Evolutionary conservation across 805 yeast species (phyloP).

Genomic region (Wickerhamiella qilinensis): DNA sequence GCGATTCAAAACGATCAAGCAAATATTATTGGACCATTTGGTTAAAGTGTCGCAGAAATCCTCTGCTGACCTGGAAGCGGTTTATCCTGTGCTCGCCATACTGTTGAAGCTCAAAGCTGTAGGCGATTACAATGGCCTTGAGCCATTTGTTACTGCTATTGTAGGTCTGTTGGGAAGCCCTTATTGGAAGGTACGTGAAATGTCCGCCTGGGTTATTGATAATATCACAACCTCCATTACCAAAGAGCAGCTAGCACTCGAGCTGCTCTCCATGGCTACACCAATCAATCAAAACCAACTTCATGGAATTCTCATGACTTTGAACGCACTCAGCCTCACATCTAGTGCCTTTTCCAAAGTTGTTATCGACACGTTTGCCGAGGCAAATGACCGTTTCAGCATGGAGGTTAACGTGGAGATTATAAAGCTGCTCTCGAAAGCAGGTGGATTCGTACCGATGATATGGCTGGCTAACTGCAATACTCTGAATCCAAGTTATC

Average conservation of each 20-base stretch:
- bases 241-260: constrained; percentile 18
- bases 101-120: constrained; percentile 52
- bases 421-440: constrained; percentile 1
- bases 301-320: constrained; percentile 5
- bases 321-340: not conserved
- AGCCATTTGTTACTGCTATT: constrained; percentile 35
- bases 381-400: constrained; percentile 1
- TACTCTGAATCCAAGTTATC: constrained; percentile 4
- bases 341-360: not conserved
- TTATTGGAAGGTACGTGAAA: constrained; percentile 76
- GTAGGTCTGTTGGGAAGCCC: constrained; percentile 32
- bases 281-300: constrained; percentile 2
- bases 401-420: constrained; percentile 11
- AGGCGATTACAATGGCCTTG: constrained; percentile 35
- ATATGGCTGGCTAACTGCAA: not conserved
- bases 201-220: constrained; percentile 60
- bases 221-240: constrained; percentile 24
- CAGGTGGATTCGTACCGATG: not conserved
- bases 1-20: constrained; percentile 38
- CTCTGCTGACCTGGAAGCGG: constrained; percentile 28
- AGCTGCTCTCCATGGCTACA: constrained; percentile 13
- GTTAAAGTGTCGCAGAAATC: constrained; percentile 14
- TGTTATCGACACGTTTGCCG: not conserved
- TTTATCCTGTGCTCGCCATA: constrained; percentile 63
- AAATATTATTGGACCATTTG: constrained; percentile 26